These are phyloP conservation scores for Chimonanthus salicifolius DNA, from an alignment of 164 flowering plant species.

Conservation along the genomic window DNA sequence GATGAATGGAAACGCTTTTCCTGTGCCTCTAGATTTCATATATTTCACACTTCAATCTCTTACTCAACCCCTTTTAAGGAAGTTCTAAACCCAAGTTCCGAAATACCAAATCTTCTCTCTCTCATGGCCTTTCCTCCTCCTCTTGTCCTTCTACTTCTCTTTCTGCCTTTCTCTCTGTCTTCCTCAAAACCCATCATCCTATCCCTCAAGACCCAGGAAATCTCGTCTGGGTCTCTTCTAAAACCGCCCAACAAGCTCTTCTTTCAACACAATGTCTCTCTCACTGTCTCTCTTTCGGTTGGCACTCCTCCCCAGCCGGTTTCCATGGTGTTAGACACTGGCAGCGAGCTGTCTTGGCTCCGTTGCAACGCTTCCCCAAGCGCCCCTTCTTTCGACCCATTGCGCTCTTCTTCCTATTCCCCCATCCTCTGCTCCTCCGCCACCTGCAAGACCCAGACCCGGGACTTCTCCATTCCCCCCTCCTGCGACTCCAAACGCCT, in stretches of 20 bases:
- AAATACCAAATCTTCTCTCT: background rate
- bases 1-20: background rate
- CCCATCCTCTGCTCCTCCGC: slow-evolving; percentile 54
- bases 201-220: slow-evolving; percentile 45
- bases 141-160: slow-evolving; percentile 7
- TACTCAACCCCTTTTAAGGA: background rate
- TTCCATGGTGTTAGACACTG: slow-evolving; percentile 83
- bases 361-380: slow-evolving; percentile 45
- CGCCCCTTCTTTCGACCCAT: slow-evolving; percentile 40
- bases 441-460: slow-evolving; percentile 51
- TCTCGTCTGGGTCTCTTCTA: slow-evolving; percentile 26
- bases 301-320: slow-evolving; percentile 78
- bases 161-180: background rate
- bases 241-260: slow-evolving; percentile 41
- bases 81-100: no score
- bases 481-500: slow-evolving; percentile 59
- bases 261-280: slow-evolving; percentile 62
- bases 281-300: slow-evolving; percentile 56
- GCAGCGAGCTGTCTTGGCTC: slow-evolving; percentile 87
- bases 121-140: slow-evolving; percentile 5
- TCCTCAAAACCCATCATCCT: slow-evolving; percentile 29
- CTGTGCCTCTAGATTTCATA: background rate
- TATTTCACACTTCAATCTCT: background rate
- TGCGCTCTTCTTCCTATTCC: slow-evolving; percentile 45
- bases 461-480: slow-evolving; percentile 50